These are phyloP conservation scores for Kwoniella dendrophila DNA, from an alignment of 768 basidiomycete species.

Conservation along the genomic window DNA sequence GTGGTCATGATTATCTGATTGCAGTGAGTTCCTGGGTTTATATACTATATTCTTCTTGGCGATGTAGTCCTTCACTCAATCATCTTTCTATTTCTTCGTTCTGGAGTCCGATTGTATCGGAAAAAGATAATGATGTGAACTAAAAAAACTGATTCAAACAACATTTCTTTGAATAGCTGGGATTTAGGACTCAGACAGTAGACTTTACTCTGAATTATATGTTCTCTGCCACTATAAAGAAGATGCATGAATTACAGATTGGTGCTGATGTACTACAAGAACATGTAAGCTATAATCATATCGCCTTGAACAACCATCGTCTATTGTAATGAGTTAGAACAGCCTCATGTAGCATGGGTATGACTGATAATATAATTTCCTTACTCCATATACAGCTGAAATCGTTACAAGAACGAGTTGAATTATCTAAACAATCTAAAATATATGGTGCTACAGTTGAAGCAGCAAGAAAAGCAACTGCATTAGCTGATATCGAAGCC, in stretches of 20 bases:
- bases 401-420: constrained; percentile 28
- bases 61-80: background rate
- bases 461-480: constrained; percentile 34
- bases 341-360: background rate
- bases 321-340: background rate
- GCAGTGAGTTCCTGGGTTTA: constrained; percentile 29
- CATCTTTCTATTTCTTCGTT: background rate
- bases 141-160: background rate
- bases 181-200: constrained; percentile 40
- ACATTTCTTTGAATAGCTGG: constrained; percentile 30
- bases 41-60: background rate
- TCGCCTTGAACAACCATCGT: too few relatives aligned
- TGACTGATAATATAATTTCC: background rate
- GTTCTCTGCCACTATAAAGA: constrained; percentile 30
- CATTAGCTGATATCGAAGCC: constrained; percentile 40
- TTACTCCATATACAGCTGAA: constrained; percentile 19
- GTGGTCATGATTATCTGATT: constrained; percentile 48
- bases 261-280: constrained; percentile 37
- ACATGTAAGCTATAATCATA: constrained; percentile 34
- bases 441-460: constrained; percentile 26
- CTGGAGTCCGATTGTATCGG: background rate
- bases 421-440: constrained; percentile 12
- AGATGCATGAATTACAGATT: constrained; percentile 39
- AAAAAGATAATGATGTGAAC: too few relatives aligned
- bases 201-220: constrained; percentile 39